Conservation (phyloP, 768 basidiomycete species). For the Mycena leptocephala region DNA sequence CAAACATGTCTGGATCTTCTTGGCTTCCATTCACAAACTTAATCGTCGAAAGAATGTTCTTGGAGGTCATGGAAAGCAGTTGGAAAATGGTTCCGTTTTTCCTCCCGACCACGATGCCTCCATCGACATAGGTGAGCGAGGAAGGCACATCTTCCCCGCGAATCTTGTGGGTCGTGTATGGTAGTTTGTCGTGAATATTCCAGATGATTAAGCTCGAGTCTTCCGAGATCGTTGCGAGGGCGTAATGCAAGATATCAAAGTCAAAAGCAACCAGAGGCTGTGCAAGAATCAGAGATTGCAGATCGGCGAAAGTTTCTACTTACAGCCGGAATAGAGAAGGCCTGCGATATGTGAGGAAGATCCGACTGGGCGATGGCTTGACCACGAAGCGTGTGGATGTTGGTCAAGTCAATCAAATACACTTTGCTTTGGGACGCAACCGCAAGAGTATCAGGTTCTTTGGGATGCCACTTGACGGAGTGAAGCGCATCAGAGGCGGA, state of each 20-base stretch:
- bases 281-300: slow-evolving; percentile 1
- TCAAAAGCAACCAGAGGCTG: slow-evolving; percentile 90
- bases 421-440: slow-evolving; percentile 87
- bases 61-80: slow-evolving; percentile 82
- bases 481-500: slow-evolving; percentile 75
- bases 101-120: slow-evolving; percentile 88
- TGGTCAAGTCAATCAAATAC: slow-evolving; percentile 82
- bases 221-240: slow-evolving; percentile 86
- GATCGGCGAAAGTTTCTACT: slow-evolving; percentile 46
- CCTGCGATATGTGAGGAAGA: slow-evolving; percentile 77
- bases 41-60: slow-evolving; percentile 82
- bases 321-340: slow-evolving; percentile 82
- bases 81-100: slow-evolving; percentile 91
- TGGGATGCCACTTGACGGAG: slow-evolving; percentile 92
- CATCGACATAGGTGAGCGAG: slow-evolving; percentile 88
- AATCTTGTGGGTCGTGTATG: slow-evolving; percentile 84
- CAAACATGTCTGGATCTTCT: slow-evolving; percentile 91
- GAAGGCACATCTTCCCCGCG: slow-evolving; percentile 88
- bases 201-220: slow-evolving; percentile 88
- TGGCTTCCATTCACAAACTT: slow-evolving; percentile 80
- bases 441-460: slow-evolving; percentile 84
- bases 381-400: slow-evolving; percentile 72
- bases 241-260: slow-evolving; percentile 84
- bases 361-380: slow-evolving; percentile 81
- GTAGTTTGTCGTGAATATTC: slow-evolving; percentile 84